A percentile compares a stretch with the other conserved stretches of the same genome.
Conservation (phyloP, 2,329 filamentous ascomycete genomes). For the Colletotrichum cordylinicola region DNA sequence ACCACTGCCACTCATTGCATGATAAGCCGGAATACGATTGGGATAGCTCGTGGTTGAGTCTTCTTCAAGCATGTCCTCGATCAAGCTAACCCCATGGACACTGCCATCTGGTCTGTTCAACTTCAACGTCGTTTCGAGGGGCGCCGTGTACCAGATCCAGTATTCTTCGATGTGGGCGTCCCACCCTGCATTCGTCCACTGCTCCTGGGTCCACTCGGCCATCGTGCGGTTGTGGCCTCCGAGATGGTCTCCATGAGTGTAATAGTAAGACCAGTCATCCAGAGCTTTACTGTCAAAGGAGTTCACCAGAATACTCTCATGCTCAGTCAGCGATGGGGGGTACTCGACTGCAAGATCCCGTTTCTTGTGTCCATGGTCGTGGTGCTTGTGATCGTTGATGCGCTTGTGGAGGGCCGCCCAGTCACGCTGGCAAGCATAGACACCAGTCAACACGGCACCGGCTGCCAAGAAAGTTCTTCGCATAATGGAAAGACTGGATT, state of each 20-base stretch:
- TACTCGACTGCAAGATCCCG: background rate
- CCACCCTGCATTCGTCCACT: slow-evolving; percentile 4
- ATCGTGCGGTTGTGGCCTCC: slow-evolving; percentile 3
- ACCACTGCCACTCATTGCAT: slow-evolving; percentile 11
- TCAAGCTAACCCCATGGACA: slow-evolving; percentile 2
- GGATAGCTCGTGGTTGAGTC: slow-evolving; percentile 12
- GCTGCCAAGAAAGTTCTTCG: background rate
- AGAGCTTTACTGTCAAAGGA: slow-evolving; percentile 9
- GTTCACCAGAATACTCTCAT: slow-evolving; percentile 4
- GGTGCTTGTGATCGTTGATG: background rate
- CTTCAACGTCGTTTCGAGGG: background rate
- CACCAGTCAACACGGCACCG: background rate
- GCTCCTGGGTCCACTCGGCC: slow-evolving; percentile 12
- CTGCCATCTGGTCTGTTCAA: slow-evolving; percentile 10
- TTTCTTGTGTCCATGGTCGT: background rate
- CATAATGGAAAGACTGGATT: background rate
- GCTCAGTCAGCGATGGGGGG: background rate
- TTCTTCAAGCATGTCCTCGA: slow-evolving; percentile 14
- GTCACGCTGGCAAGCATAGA: slow-evolving; percentile 4
- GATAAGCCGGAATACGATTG: slow-evolving; percentile 8
- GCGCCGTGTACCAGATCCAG: slow-evolving; percentile 16
- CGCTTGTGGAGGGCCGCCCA: background rate
- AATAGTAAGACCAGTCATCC: slow-evolving; percentile 11
- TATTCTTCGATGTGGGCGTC: background rate
- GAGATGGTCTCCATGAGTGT: slow-evolving; percentile 14